These are phyloP conservation scores for Trichosporon coremiiforme DNA, from an alignment of 1,284 basidiomycete species.

Conservation along the genomic window DNA sequence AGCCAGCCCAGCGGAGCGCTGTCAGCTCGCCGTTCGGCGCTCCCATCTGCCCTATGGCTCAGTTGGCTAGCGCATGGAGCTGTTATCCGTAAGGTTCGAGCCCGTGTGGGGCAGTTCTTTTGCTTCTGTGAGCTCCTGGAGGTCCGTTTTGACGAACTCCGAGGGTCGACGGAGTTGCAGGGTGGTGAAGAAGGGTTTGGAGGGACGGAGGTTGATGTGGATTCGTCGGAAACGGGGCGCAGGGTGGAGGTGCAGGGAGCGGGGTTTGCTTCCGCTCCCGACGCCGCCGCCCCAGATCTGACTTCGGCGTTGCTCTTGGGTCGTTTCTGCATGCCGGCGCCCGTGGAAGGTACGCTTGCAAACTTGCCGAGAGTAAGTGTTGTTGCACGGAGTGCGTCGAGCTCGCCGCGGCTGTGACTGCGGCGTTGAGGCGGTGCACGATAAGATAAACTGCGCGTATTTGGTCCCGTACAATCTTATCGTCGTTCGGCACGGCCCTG, in stretches of 20 bases:
- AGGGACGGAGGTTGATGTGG: background rate
- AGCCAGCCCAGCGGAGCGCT: background rate
- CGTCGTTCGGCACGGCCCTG: background rate
- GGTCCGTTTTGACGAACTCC: background rate
- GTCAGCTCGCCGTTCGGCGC: background rate
- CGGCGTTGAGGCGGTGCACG: background rate
- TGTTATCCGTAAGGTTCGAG: slow-evolving; percentile 12
- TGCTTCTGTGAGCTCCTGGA: background rate
- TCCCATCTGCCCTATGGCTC: slow-evolving; percentile 7
- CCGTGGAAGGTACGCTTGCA: too few species aligned
- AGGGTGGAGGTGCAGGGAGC: background rate
- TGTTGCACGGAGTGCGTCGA: too few species aligned
- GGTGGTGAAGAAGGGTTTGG: background rate
- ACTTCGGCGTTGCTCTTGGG: too few species aligned
- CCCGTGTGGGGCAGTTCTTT: slow-evolving; percentile 12
- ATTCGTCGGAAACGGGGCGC: background rate
- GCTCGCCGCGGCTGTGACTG: background rate
- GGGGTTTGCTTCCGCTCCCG: background rate
- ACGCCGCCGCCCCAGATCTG: background rate
- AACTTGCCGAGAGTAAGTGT: too few species aligned
- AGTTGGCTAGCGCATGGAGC: slow-evolving; percentile 17
- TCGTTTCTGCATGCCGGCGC: too few species aligned
- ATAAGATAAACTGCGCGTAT: background rate
- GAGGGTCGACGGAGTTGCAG: background rate
- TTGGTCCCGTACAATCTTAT: background rate